These are phyloP conservation scores for Talaromyces islandicus DNA, from an alignment of 2,329 filamentous ascomycete genomes.

Conservation along the genomic window DNA sequence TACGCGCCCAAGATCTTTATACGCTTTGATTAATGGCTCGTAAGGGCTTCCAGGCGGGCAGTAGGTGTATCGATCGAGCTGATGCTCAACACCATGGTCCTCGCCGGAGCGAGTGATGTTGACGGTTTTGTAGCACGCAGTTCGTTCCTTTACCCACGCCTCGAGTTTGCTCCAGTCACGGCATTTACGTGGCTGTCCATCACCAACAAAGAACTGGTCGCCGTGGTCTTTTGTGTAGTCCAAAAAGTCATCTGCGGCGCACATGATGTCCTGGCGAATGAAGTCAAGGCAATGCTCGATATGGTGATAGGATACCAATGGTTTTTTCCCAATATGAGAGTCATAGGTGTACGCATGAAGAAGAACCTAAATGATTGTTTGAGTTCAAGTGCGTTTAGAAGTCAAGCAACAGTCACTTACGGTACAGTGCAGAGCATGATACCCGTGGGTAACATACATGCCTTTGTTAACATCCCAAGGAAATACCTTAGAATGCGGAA, in stretches of 20 bases:
- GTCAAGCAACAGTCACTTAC: too few relatives aligned
- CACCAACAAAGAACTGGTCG: not conserved
- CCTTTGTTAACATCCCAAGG: too few relatives aligned
- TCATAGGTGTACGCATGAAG: constrained; percentile 4
- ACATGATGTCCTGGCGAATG: constrained; percentile 4
- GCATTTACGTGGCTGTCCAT: constrained; percentile 1
- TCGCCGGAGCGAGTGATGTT: constrained; percentile 6
- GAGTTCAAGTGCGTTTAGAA: not conserved
- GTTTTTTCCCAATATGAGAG: constrained; percentile 1
- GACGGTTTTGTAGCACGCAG: constrained; percentile 4
- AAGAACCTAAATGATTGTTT: not conserved
- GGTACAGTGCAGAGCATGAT: too few relatives aligned
- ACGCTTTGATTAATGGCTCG: constrained; percentile 1
- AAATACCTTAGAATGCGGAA: too few relatives aligned
- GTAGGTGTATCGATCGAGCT: constrained; percentile 4
- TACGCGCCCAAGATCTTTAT: constrained; percentile 1
- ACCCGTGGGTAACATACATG: too few relatives aligned
- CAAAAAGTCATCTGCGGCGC: not conserved
- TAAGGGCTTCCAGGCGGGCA: constrained; percentile 4
- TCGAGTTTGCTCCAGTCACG: constrained; percentile 4
- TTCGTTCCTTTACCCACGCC: constrained; percentile 1
- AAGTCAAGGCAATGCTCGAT: constrained; percentile 5
- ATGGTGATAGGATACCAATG: constrained; percentile 3
- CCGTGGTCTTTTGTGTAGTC: constrained; percentile 4
- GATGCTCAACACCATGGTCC: constrained; percentile 3